Conservation (phyloP, 2,329 filamentous ascomycete species). For the Claviceps monticola region DNA sequence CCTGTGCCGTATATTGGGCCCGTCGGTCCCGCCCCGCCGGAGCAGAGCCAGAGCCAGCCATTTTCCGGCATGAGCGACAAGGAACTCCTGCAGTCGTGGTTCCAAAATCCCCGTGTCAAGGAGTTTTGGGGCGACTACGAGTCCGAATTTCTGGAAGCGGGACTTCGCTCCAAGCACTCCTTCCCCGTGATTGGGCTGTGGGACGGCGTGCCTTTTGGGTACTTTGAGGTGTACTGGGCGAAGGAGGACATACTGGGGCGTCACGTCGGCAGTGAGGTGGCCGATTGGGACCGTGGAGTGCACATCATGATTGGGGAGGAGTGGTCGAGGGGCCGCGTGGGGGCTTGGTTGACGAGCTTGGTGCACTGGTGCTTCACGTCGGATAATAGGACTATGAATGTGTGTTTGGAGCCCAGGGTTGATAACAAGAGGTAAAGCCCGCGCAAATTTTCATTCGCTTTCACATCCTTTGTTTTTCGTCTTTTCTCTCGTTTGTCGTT, state of each 20-base stretch:
- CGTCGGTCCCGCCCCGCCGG: conserved; percentile 25
- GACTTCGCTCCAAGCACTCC: conserved; percentile 55
- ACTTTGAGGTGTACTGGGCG: conserved; percentile 97
- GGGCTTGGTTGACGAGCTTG: conserved; percentile 68
- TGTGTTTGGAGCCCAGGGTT: conserved; percentile 78
- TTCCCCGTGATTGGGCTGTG: conserved; percentile 89
- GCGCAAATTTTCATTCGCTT: not conserved
- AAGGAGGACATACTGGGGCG: conserved; percentile 75
- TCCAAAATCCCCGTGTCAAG: conserved; percentile 71
- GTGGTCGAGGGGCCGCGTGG: conserved; percentile 73
- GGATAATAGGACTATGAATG: conserved; percentile 67
- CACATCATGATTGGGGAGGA: conserved; percentile 87
- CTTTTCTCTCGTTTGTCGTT: not conserved
- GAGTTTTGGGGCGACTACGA: conserved; percentile 69
- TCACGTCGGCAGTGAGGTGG: conserved; percentile 49
- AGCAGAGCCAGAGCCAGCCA: conserved; percentile 27
- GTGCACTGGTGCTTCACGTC: conserved; percentile 74
- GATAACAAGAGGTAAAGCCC: conserved; percentile 70
- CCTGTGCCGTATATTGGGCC: conserved; percentile 53
- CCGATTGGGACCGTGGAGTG: conserved; percentile 76
- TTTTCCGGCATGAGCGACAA: conserved; percentile 33
- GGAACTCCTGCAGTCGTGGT: conserved; percentile 66
- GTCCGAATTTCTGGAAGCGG: conserved; percentile 51
- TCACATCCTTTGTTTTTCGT: not conserved
- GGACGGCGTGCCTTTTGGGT: conserved; percentile 91